Base-by-base conservation (phyloP, 2,329 filamentous ascomycete genomes). In the Dryadomyces quercivorus region DNA sequence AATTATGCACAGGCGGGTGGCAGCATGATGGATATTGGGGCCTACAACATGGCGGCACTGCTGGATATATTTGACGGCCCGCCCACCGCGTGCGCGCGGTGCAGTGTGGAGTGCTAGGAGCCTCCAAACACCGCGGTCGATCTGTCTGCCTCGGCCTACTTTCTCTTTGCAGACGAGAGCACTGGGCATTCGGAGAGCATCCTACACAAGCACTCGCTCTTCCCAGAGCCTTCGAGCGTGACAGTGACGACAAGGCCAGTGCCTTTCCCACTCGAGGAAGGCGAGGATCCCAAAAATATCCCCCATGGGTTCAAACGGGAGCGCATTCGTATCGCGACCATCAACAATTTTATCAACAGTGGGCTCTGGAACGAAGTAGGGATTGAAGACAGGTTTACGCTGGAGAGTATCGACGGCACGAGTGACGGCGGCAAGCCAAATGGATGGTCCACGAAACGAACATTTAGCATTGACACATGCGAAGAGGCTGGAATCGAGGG, bases 41-140 rank as follows among this genome's bases (percentile, higher is more conserved):
- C 56, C 66, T 15, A 76, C 56, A 62, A 60, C 15, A 59, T 73
- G 31, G 59, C 68, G 13, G 59, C 63, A 18, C 52, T 77, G 26
- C 66, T 74, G 3, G 57, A 65, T 21, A 63, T 73, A n/a, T 69
- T 72, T 49, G 66, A 63, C 0, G 60, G 60, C 6, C 69, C 72
- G 59, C 69, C 72, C 2, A 61, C 61, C 3, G 12, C 8, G 42
- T 44, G 42, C n/a, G 15, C 5, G 10, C 18, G 5, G 16, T 44
- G 42, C 42, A 9, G n/a, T n/a, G n/a, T 44, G 16, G 3, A 44
- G 8, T 16, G n/a, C 7, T 44, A 13, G 3, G 42, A 6, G 12
- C 5, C 16, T 12, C 42, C 42, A 10, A n/a, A 44, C 42, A 18
- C 3, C 18, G 2, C n/a, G 16, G 12, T 12, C n/a, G 42, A 44